Base-by-base conservation (phyloP, 169 alveolate genomes). In the Besnoitia besnoiti region DNA sequence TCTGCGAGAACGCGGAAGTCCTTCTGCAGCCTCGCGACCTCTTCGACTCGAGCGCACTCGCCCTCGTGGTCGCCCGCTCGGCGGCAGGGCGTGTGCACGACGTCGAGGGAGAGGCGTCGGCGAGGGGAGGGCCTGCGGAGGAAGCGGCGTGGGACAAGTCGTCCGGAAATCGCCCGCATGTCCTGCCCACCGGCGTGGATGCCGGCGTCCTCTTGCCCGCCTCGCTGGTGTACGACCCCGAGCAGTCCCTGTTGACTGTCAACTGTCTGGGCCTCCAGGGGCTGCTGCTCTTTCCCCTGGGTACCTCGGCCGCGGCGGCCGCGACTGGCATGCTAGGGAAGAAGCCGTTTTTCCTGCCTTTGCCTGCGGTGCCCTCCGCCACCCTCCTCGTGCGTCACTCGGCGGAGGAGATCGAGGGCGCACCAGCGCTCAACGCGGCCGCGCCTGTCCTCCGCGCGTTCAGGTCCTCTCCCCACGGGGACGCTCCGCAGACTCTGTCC, bases 231-330 rank as follows among this genome's bases (percentile, higher is more conserved):
- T 42, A 30, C 37, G 91, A 85, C 73, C 61, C 51, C 7, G 44
- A 85, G 61, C 91, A 85, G 91, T 39, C 46, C 35, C 44, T 85
- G 21, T 12, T 85, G 30, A 73, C 39, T 61, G 91, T 85, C 37
- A 59, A 85, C 50, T 42, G 75, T 16, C 92, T 88, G 4, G 47
- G 37, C 21, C 92, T 88, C n/a, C 39, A 49, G 37, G 92, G 92
- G 19, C 92, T 88, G 37, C 85, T 88, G 47, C 87, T 88, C 47
- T 47, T 88, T 46, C 92, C 85, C 35, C 55, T 77, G n/a, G n/a
- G 59, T 40, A n/a, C 47, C 8, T 77, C n/a, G 10, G 12, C 59
- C 40, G 46, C 49, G 5, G 30, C 85, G 16, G 37, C 87, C 21
- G 37, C 42, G 37, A 0, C 61, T n/a, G 59, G 37, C 19, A 2